Conservation (phyloP, 2,329 filamentous ascomycete genomes). For the Fusarium nygamai region DNA sequence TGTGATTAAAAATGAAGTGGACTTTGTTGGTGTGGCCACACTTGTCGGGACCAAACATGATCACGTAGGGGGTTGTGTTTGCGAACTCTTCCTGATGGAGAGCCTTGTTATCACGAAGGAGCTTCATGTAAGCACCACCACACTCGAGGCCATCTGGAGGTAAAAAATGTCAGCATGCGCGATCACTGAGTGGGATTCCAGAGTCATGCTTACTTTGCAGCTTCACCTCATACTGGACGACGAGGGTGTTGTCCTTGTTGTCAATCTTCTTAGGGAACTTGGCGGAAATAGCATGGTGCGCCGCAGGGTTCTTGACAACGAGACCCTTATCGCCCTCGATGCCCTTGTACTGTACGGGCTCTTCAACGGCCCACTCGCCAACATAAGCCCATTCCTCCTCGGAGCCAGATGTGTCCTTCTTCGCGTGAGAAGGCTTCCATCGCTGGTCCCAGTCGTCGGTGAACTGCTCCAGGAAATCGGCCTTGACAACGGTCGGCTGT, state of each 20-base stretch:
- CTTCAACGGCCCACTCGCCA: constrained; percentile 96
- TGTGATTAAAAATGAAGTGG: constrained; percentile 99
- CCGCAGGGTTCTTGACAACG: constrained; percentile 96
- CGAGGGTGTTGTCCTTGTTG: constrained; percentile 96
- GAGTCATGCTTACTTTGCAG: constrained; percentile 79
- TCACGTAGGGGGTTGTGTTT: constrained; percentile 96
- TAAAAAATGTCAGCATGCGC: constrained; percentile 46
- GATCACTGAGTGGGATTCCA: background rate
- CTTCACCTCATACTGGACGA: constrained; percentile 99
- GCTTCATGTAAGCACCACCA: constrained; percentile 98
- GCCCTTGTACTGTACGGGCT: constrained; percentile 88
- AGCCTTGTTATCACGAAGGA: constrained; percentile 96
- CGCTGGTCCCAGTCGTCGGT: constrained; percentile 93
- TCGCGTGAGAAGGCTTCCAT: constrained; percentile 95
- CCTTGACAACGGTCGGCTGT: constrained; percentile 88
- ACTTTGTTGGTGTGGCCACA: constrained; percentile 99
- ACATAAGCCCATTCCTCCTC: constrained; percentile 98
- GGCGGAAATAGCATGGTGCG: constrained; percentile 98
- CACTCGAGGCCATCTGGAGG: constrained; percentile 88
- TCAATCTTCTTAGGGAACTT: constrained; percentile 97
- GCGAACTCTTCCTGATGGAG: constrained; percentile 98
- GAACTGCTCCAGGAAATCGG: constrained; percentile 97
- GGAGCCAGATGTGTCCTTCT: constrained; percentile 82
- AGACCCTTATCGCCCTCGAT: constrained; percentile 96
- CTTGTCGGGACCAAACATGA: constrained; percentile 99